Evolutionary conservation across 1,284 basidiomycete species (phyloP), one percentile per base, ranked within the genome.

Genomic region (Hemileia vastatrix): DNA sequence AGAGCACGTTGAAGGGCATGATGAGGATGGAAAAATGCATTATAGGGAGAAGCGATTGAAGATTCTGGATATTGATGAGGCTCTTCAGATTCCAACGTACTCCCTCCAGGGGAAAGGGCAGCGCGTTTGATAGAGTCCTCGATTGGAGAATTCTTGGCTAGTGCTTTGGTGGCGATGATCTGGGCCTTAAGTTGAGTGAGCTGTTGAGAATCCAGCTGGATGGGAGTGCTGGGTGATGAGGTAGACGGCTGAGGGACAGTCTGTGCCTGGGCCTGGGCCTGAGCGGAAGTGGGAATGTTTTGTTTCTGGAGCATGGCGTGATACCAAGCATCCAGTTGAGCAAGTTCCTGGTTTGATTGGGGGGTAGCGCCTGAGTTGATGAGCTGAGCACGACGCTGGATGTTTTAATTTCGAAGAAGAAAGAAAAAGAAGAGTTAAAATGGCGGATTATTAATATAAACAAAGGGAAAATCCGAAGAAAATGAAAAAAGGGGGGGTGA

Each of bases 101-200:
- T 27, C 21, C 50, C 18, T 21, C 31, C 15, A 4, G 33, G 2
- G 44, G 49, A 27, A 36, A 43, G 8, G 4, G 8, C 9, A 27
- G 49, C 49, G n/a, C 31, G 49, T 6, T 51, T 51, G 3, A 51
- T 21, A 31, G 19, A 24, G 23, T 51, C 49, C 23, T 51, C 49
- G 3, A 56, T 36, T 24, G 60, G 54, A 31, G 56, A 32, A 43
- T 63, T 63, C 3, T 40, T 49, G 2, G 53, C 18, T 3, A 63
- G 53, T 31, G 45, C 43, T 21, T 63, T 63, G 27, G 60, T 56
- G 31, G 54, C 53, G 3, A 63, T 4, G 4, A 63, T 56, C 18
- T 63, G 60, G 3, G 54, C 36, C 21, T 49, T 32, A 21, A 63
- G 23, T 45, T 63, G 60, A 23, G 49, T 54, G 53, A 55, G 23